Percentiles rank a stretch among this genome's conserved stretches.
Evolutionary conservation across 768 basidiomycete genomes (phyloP).

Genomic region (Auricularia auricula-judae): DNA sequence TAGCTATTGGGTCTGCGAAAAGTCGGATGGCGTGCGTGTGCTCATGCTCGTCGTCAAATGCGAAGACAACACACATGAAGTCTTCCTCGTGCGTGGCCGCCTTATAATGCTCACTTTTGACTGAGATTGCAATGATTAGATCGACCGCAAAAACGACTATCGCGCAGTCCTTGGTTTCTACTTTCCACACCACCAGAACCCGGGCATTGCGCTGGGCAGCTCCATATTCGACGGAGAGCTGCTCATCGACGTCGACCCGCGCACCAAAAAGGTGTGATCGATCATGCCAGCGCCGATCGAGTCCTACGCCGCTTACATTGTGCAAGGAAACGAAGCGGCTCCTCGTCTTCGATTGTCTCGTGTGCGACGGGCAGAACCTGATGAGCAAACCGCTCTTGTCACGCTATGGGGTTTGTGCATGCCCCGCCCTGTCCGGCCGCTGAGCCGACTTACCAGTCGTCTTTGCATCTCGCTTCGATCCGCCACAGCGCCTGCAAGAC

Average conservation of each 20-base stretch:
- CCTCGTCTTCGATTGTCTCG: constrained; percentile 88
- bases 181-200: constrained; percentile 83
- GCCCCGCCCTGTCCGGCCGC: background rate
- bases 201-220: constrained; percentile 53
- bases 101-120: too few species aligned
- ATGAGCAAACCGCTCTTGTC: constrained; percentile 76
- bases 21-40: constrained; percentile 91
- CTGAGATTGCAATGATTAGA: constrained; percentile 33
- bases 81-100: constrained; percentile 51
- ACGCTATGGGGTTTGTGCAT: constrained; percentile 70
- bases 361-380: constrained; percentile 75
- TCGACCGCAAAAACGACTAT: constrained; percentile 89
- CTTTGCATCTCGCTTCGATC: background rate
- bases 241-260: constrained; percentile 78
- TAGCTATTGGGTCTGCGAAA: constrained; percentile 99
- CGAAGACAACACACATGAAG: constrained; percentile 37
- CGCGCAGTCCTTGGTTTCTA: constrained; percentile 63
- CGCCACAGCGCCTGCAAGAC: constrained; percentile 53
- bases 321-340: constrained; percentile 68
- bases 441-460: background rate
- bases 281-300: constrained; percentile 2
- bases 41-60: constrained; percentile 29
- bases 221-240: constrained; percentile 91
- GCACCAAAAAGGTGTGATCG: constrained; percentile 48
- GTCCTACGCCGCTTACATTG: constrained; percentile 4